Percentiles rank a stretch among this genome's conserved stretches.
Evolutionary conservation across 1,284 basidiomycete genomes (phyloP).

Genomic region (Exobasidium rhododendri): DNA sequence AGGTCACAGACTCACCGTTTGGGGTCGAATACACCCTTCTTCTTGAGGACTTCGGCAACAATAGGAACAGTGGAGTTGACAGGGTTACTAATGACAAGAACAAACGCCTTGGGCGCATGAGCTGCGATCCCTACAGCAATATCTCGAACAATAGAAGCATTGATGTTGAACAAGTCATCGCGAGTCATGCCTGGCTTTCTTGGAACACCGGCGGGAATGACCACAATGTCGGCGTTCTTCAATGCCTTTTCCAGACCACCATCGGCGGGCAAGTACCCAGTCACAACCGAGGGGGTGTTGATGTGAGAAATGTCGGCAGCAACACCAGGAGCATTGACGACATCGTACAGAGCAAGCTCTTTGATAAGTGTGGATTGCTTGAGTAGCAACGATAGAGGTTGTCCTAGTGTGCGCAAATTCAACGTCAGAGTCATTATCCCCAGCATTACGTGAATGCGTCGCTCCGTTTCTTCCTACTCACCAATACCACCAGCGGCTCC

Average conservation of each 20-base stretch:
- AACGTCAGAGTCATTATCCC: not conserved
- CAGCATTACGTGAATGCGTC: not conserved
- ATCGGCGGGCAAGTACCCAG: conserved; percentile 58
- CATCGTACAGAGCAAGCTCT: conserved; percentile 84
- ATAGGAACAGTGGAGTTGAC: conserved; percentile 96
- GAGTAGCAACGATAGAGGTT: conserved; percentile 84
- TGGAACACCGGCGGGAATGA: conserved; percentile 96
- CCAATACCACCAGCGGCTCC: conserved; percentile 54
- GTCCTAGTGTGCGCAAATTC: conserved; percentile 64
- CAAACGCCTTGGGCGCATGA: conserved; percentile 80
- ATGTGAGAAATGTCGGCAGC: conserved; percentile 91
- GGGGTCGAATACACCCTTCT: conserved; percentile 83
- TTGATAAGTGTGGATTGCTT: conserved; percentile 75
- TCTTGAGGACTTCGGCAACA: conserved; percentile 91
- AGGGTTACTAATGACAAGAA: conserved; percentile 95
- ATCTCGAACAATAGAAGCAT: conserved; percentile 92
- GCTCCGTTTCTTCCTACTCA: conserved; percentile 15
- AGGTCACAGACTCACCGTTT: conserved; percentile 58
- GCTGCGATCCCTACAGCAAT: conserved; percentile 85
- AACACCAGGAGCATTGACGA: conserved; percentile 80
- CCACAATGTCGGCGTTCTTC: conserved; percentile 79
- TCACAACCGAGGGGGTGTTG: conserved; percentile 57
- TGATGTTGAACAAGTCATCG: conserved; percentile 96
- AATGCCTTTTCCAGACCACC: conserved; percentile 80
- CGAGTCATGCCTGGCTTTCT: conserved; percentile 72